Evolutionary conservation across 2,329 filamentous ascomycete species (phyloP).

Genomic region (Geosmithia morbida): DNA sequence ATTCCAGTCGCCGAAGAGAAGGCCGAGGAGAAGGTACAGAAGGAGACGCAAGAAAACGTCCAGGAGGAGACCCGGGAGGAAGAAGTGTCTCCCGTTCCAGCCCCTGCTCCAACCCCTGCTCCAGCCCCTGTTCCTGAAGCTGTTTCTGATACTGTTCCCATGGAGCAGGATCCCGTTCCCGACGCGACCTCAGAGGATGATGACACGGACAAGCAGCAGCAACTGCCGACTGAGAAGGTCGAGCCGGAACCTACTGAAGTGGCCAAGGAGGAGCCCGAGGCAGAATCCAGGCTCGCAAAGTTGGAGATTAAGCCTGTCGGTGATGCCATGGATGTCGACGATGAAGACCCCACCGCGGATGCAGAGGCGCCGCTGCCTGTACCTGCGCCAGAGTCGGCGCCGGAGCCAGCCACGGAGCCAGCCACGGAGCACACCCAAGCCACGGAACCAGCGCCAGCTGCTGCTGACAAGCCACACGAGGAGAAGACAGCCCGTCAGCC

Average conservation of each 20-base stretch:
- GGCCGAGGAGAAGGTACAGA: too few relatives aligned
- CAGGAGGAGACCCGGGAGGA: not conserved
- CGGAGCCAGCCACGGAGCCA: not conserved
- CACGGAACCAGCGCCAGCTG: not conserved
- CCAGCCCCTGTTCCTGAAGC: not conserved
- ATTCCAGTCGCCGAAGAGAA: not conserved
- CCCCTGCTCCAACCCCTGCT: not conserved
- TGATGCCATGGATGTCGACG: not conserved
- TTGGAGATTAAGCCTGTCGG: not conserved
- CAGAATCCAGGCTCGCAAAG: constrained; percentile 4
- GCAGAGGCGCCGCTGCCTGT: constrained; percentile 6
- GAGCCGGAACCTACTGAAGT: not conserved
- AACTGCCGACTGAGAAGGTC: not conserved
- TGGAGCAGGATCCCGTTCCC: not conserved
- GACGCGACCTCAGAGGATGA: not conserved
- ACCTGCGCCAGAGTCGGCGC: not conserved
- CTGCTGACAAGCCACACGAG: not conserved
- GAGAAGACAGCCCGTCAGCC: not conserved
- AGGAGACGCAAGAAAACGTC: too few relatives aligned
- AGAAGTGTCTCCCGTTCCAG: not conserved
- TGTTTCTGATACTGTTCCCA: not conserved
- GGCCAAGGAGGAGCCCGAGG: constrained; percentile 1
- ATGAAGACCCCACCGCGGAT: constrained; percentile 2
- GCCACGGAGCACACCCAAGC: not conserved
- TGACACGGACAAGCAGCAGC: not conserved